Evolutionary conservation across 805 yeast species (phyloP).

Genomic region (Saccharomycodes ludwigii): DNA sequence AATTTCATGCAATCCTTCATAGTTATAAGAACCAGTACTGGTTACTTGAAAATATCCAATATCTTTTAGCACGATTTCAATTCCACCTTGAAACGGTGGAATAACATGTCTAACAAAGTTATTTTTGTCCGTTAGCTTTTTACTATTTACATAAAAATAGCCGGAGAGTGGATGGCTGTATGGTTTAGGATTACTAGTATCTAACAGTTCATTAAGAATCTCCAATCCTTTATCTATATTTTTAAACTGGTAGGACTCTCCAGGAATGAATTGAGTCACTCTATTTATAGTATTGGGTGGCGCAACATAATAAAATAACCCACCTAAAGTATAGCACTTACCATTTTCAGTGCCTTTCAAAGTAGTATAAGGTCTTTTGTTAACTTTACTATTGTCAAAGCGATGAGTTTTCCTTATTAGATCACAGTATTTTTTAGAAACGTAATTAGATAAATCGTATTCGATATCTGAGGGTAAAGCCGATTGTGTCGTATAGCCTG

Average conservation of each 20-base stretch:
- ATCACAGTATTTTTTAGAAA: conserved; percentile 20
- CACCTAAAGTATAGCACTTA: conserved; percentile 43
- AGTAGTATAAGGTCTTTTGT: conserved; percentile 21
- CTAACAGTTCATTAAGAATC: conserved; percentile 13
- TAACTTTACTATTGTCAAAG: conserved; percentile 19
- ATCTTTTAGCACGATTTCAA: conserved; percentile 54
- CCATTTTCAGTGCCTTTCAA: conserved; percentile 27
- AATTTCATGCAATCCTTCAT: conserved; percentile 29
- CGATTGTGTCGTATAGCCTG: conserved; percentile 24
- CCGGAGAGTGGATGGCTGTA: conserved; percentile 19
- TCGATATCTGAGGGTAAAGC: conserved; percentile 8
- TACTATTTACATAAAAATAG: conserved; percentile 17
- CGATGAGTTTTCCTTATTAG: conserved; percentile 22
- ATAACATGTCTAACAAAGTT: conserved; percentile 34
- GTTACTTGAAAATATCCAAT: conserved; percentile 50
- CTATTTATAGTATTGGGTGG: conserved; percentile 40
- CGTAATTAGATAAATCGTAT: conserved; percentile 16
- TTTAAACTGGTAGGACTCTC: conserved; percentile 23
- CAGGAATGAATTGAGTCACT: conserved; percentile 33
- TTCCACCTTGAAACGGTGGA: conserved; percentile 59
- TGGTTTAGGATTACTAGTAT: neutral
- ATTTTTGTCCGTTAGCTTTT: conserved; percentile 9
- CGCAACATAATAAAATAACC: conserved; percentile 43
- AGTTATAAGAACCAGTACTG: conserved; percentile 40
- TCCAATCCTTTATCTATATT: conserved; percentile 24